These are phyloP conservation scores for Xylariaceae sp. DNA, from an alignment of 2,329 filamentous ascomycete species.

Conservation along the genomic window DNA sequence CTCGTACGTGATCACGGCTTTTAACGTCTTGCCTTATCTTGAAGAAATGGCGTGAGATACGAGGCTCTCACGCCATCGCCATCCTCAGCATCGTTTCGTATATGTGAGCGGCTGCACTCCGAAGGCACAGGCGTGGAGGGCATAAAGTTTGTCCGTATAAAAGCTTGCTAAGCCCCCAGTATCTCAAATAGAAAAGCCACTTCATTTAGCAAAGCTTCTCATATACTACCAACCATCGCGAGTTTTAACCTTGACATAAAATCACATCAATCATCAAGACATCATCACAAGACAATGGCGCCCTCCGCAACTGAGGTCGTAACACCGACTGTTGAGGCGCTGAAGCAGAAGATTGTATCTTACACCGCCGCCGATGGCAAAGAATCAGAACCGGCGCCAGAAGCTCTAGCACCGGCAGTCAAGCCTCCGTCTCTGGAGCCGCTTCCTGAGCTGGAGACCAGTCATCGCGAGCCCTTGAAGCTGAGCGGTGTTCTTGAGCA, in stretches of 20 bases:
- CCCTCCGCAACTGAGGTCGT: slow-evolving; percentile 28
- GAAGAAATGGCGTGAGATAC: slow-evolving; percentile 14
- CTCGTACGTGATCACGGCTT: too few species aligned
- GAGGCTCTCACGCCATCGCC: slow-evolving; percentile 13
- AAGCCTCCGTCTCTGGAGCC: slow-evolving; percentile 9
- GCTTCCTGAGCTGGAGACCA: slow-evolving; percentile 23
- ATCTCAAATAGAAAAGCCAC: too few species aligned
- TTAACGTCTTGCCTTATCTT: too few species aligned
- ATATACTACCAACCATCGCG: neutral
- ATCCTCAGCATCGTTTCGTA: slow-evolving; percentile 1
- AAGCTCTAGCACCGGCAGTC: slow-evolving; percentile 15
- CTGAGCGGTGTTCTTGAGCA: slow-evolving; percentile 49
- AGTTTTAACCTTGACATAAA: neutral
- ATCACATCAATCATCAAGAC: neutral
- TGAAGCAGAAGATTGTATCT: slow-evolving; percentile 23
- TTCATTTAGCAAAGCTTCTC: too few species aligned
- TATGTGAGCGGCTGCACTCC: neutral
- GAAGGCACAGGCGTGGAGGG: slow-evolving; percentile 3
- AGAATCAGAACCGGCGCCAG: slow-evolving; percentile 6
- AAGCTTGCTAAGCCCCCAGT: too few species aligned
- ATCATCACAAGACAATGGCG: slow-evolving; percentile 17
- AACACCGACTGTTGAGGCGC: slow-evolving; percentile 20
- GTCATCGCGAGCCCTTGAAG: slow-evolving; percentile 41
- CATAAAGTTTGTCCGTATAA: neutral
- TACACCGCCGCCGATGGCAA: slow-evolving; percentile 8